These are phyloP conservation scores for Phymatotrichopsis omnivora DNA, from an alignment of 2,329 filamentous ascomycete species.

Conservation along the genomic window DNA sequence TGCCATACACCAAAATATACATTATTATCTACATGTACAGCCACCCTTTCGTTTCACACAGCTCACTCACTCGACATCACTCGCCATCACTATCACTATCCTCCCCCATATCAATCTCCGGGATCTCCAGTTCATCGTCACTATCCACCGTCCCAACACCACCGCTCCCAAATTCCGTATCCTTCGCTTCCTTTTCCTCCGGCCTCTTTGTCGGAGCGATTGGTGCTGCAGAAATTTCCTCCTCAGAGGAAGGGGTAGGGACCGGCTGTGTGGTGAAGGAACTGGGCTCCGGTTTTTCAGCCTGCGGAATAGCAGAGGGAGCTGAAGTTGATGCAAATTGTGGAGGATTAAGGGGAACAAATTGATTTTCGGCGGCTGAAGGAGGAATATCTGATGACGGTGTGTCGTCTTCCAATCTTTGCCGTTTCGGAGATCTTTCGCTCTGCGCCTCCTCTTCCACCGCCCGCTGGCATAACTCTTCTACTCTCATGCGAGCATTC, in stretches of 20 bases:
- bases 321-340: not conserved
- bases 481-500: conserved; percentile 1
- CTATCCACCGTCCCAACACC: conserved; percentile 6
- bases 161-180: not conserved
- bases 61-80: too few relatives aligned
- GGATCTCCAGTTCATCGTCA: conserved; percentile 25
- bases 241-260: not conserved
- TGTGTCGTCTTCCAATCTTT: conserved; percentile 4
- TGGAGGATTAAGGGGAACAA: not conserved
- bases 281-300: too few relatives aligned
- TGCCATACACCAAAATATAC: too few relatives aligned
- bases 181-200: not conserved
- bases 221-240: not conserved
- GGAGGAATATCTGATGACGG: not conserved
- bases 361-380: not conserved
- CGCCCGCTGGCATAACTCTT: conserved; percentile 6
- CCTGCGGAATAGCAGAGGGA: too few relatives aligned
- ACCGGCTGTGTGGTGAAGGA: not conserved
- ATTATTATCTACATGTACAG: too few relatives aligned
- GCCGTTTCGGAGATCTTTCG: conserved; percentile 12
- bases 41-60: too few relatives aligned
- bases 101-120: conserved; percentile 24
- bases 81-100: conserved; percentile 24
- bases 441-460: too few relatives aligned
- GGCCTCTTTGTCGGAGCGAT: not conserved